A percentile compares a stretch with the other conserved stretches of the same genome.
Evolutionary conservation across 208 protist species (phyloP).

Genomic region (Giardia muris): DNA sequence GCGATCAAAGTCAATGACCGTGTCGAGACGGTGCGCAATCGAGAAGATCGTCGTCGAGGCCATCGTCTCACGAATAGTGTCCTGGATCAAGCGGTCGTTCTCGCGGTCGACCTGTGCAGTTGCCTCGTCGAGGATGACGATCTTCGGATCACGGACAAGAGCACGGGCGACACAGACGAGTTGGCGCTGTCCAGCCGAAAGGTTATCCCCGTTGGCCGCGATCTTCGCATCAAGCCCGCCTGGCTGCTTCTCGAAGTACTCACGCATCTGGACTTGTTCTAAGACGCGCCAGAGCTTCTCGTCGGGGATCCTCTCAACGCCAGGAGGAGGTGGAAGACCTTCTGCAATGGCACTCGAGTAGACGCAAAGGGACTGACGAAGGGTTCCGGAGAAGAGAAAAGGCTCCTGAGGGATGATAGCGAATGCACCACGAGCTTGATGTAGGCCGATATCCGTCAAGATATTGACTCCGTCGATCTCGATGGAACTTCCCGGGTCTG

Average conservation of each 20-base stretch:
- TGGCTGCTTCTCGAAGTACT: neutral
- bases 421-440: slow-evolving; percentile 33
- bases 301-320: slow-evolving; percentile 29
- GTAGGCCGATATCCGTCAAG: slow-evolving; percentile 25
- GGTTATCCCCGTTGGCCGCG: slow-evolving; percentile 25
- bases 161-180: slow-evolving; percentile 35
- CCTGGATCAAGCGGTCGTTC: slow-evolving; percentile 35
- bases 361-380: slow-evolving; percentile 43
- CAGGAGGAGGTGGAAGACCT: neutral
- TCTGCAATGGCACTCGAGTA: slow-evolving; percentile 30
- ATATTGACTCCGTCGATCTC: slow-evolving; percentile 45
- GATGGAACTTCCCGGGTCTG: slow-evolving; percentile 23
- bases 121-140: slow-evolving; percentile 37
- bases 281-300: slow-evolving; percentile 32
- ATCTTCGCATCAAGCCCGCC: slow-evolving; percentile 12
- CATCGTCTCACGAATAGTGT: slow-evolving; percentile 25
- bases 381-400: slow-evolving; percentile 44
- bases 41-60: slow-evolving; percentile 30
- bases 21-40: slow-evolving; percentile 41
- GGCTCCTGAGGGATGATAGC: slow-evolving; percentile 47
- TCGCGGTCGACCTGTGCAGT: slow-evolving; percentile 32
- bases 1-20: slow-evolving; percentile 53
- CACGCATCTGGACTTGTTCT: neutral
- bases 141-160: slow-evolving; percentile 22
- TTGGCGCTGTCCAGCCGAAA: slow-evolving; percentile 37